A percentile compares a stretch with the other conserved stretches of the same genome.
phyloP scores from a whole-genome alignment of 2,329 filamentous ascomycete genomes.

The Biscogniauxia mediterranea region DNA sequence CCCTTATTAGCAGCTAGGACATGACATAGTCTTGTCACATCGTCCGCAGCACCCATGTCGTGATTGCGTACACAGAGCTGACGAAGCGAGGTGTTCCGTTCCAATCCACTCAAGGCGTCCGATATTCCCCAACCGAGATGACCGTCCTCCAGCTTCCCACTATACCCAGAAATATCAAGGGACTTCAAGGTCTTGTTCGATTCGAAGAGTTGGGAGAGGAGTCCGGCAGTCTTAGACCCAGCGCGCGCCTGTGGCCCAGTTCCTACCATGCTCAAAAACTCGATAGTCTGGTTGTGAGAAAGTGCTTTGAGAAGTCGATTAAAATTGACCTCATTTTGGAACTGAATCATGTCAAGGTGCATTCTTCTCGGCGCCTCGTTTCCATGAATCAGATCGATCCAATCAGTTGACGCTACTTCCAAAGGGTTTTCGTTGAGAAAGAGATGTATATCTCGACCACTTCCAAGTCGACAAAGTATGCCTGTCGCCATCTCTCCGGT shows the following conservation, averaged over 20 bases:
- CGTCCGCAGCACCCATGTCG: constrained; percentile 45
- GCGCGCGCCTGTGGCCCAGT: constrained; percentile 49
- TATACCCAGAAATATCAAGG: constrained; percentile 56
- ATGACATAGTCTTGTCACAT: constrained; percentile 43
- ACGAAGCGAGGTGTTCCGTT: constrained; percentile 42
- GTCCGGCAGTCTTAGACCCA: constrained; percentile 46
- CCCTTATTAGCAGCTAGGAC: constrained; percentile 48
- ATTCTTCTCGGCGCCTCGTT: constrained; percentile 50
- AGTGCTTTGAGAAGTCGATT: constrained; percentile 50
- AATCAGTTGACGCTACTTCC: constrained; percentile 50
- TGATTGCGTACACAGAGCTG: constrained; percentile 57
- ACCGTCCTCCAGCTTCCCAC: constrained; percentile 56
- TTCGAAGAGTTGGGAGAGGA: constrained; percentile 51
- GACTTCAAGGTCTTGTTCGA: constrained; percentile 50
- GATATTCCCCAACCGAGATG: constrained; percentile 55
- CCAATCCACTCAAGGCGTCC: constrained; percentile 46
- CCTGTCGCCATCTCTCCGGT: constrained; percentile 49
- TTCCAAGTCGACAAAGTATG: constrained; percentile 51
- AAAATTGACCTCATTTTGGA: constrained; percentile 50
- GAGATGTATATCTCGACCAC: constrained; percentile 46
- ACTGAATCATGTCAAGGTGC: constrained; percentile 58
- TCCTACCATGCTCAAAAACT: constrained; percentile 53
- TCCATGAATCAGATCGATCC: constrained; percentile 46
- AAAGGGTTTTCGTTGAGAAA: constrained; percentile 52
- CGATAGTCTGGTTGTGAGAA: constrained; percentile 48